These are phyloP conservation scores for Begonia masoniana DNA, from an alignment of 306 rosid genomes.

Conservation along the genomic window DNA sequence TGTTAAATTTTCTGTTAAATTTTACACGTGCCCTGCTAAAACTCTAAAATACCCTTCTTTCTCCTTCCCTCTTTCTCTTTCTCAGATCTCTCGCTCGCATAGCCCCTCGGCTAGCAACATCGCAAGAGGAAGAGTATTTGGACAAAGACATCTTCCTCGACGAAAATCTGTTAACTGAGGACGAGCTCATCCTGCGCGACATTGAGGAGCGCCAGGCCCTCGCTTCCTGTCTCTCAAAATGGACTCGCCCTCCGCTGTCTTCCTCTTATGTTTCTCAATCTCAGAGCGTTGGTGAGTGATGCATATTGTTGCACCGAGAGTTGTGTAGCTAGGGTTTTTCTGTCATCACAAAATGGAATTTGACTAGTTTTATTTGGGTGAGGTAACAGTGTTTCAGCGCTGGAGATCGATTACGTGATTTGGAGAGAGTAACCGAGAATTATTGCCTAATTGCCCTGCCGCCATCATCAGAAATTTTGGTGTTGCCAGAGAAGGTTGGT, in stretches of 20 bases:
- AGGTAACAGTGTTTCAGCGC: constrained; percentile 59
- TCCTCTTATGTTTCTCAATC: constrained; percentile 38
- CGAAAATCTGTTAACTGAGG: constrained; percentile 70
- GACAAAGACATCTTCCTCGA: constrained; percentile 80
- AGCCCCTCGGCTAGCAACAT: constrained; percentile 30
- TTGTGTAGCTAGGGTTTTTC: constrained; percentile 25
- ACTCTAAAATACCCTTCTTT: too few relatives aligned
- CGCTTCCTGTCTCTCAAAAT: constrained; percentile 51
- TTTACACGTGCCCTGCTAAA: too few relatives aligned
- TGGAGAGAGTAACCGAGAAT: constrained; percentile 49
- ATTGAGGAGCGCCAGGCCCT: constrained; percentile 64
- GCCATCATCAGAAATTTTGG: constrained; percentile 89
- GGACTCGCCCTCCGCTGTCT: constrained; percentile 74
- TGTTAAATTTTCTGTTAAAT: too few relatives aligned
- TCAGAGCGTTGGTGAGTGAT: constrained; percentile 40
- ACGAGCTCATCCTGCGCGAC: constrained; percentile 70
- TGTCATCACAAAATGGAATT: constrained; percentile 3
- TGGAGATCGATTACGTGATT: constrained; percentile 89
- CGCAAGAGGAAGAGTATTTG: constrained; percentile 65
- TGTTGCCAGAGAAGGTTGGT: constrained; percentile 81
- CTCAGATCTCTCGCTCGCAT: too few relatives aligned
- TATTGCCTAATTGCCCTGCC: constrained; percentile 61
- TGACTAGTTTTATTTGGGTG: constrained; percentile 1
- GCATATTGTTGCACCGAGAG: too few relatives aligned
- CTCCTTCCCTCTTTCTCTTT: too few relatives aligned